Evolutionary conservation across 345 rosid species (phyloP), one percentile per base, ranked within the genome.

Genomic region (Brassica nigra): DNA sequence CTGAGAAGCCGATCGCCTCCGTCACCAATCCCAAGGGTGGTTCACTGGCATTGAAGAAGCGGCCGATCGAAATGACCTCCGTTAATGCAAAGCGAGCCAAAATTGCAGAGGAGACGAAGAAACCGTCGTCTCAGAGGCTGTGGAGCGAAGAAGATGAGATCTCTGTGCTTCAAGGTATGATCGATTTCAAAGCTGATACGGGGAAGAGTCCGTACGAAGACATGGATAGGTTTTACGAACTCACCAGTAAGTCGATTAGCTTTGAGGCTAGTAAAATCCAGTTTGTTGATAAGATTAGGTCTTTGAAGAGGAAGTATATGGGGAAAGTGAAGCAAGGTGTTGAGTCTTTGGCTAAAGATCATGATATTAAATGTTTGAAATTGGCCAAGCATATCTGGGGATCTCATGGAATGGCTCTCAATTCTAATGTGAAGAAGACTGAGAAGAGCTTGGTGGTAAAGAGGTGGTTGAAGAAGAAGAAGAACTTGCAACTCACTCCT

Each of bases 101-200:
- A 28, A 11, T 11, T 28, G 65, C 8, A 11, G 65, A 61, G 65
- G 66, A 37, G 2, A 62, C 44, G 55, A 78, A 62, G 59, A 74
- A 58, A 23, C n/a, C 62, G 28, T 12, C 0, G 62, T 15, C 54
- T 30, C 78, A 79, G 39, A 82, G 86, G 16, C 12, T 84, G 8
- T 88, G 84, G 88, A 82, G 80, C 10, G 86, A 82, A 7, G 86
- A 76, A 34, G 88, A 88, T 9, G 89, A 83, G 73, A 61, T 78
- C 31, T 75, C 47, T 2, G 1, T 86, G 0, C 33, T 88, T 6
- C 65, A 83, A 47, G 87, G 89, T 0, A 65, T 86, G 63, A 34
- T 68, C 44, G 82, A 81, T 61, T 85, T 49, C 70, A 37, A 57
- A 23, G 30, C 63, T 11, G 64, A 82, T 39, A 70, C 39, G 8